Evolutionary conservation across 75 land plant genomes (phyloP).

Genomic region (Sequoiadendron giganteum): DNA sequence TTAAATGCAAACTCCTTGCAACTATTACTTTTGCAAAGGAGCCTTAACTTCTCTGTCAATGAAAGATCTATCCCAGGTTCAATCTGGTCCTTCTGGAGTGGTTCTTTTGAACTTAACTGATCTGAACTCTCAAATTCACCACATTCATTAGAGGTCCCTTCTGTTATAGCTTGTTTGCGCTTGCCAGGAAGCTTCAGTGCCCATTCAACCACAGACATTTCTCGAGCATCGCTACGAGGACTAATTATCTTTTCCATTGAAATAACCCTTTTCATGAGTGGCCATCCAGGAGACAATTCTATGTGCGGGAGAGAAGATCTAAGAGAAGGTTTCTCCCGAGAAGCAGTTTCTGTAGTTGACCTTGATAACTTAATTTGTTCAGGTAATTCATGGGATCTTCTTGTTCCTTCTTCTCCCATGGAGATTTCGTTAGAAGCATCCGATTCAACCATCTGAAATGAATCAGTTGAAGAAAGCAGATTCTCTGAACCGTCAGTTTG

Average conservation of each 20-base stretch:
- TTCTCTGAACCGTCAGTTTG: not conserved
- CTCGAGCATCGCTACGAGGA: constrained; percentile 12
- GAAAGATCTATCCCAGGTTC: not conserved
- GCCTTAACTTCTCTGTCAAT: constrained; percentile 11
- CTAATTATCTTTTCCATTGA: constrained; percentile 8
- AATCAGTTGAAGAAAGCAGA: not conserved
- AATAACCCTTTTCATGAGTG: constrained; percentile 34
- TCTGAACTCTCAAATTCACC: constrained; percentile 4
- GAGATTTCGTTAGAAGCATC: not conserved
- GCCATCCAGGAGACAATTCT: constrained; percentile 36
- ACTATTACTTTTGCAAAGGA: constrained; percentile 16
- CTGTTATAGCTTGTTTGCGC: constrained; percentile 2
- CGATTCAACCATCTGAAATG: not conserved
- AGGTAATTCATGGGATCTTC: not conserved
- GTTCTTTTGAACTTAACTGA: not conserved
- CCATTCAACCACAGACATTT: constrained; percentile 53
- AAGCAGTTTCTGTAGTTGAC: not conserved
- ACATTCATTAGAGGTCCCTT: not conserved
- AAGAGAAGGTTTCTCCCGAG: not conserved
- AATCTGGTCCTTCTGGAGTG: not conserved
- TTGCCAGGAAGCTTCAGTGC: constrained; percentile 46
- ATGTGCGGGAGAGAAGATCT: not conserved
- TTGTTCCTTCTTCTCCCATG: not conserved
- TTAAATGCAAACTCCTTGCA: constrained; percentile 23
- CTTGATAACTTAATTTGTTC: not conserved